phyloP scores from a whole-genome alignment of 169 alveolate genomes.

The Plasmodium cynomolgi region DNA sequence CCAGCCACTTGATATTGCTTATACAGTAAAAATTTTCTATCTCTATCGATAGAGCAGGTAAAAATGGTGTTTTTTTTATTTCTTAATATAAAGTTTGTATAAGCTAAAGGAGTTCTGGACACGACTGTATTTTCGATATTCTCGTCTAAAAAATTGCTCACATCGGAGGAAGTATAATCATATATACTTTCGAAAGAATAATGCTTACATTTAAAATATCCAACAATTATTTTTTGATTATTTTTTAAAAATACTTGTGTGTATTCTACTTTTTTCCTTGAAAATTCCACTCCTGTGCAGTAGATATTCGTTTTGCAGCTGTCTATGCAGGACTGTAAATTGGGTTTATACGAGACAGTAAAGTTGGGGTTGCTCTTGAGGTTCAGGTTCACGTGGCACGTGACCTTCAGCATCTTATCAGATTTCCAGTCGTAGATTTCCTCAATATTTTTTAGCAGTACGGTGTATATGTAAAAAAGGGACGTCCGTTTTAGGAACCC shows the following conservation, averaged over 20 bases:
- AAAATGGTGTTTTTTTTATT: slow-evolving; percentile 32
- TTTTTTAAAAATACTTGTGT: slow-evolving; percentile 58
- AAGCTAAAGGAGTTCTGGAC: slow-evolving; percentile 8
- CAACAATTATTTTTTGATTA: slow-evolving; percentile 54
- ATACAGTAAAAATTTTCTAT: slow-evolving; percentile 49
- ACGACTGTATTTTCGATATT: slow-evolving; percentile 21
- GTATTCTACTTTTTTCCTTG: slow-evolving; percentile 35
- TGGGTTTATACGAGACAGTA: slow-evolving; percentile 53
- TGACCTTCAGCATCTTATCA: slow-evolving; percentile 39
- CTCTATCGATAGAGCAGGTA: slow-evolving; percentile 61
- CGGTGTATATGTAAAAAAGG: slow-evolving; percentile 26
- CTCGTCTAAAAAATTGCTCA: slow-evolving; percentile 25
- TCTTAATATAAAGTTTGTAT: slow-evolving; percentile 44
- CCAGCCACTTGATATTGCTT: slow-evolving; percentile 28
- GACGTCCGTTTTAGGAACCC: slow-evolving; percentile 33
- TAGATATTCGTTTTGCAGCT: slow-evolving; percentile 79
- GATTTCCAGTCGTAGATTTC: slow-evolving; percentile 12
- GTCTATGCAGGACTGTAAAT: slow-evolving; percentile 76
- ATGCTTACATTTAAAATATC: slow-evolving; percentile 72
- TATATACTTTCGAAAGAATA: slow-evolving; percentile 50
- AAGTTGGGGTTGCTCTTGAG: slow-evolving; percentile 39
- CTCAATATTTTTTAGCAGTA: slow-evolving; percentile 50
- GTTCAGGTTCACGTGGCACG: slow-evolving; percentile 45
- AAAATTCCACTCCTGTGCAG: slow-evolving; percentile 77
- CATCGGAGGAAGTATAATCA: slow-evolving; percentile 18